Base-by-base conservation (phyloP, 2,329 filamentous ascomycete genomes). In the Arthroderma sp. region DNA sequence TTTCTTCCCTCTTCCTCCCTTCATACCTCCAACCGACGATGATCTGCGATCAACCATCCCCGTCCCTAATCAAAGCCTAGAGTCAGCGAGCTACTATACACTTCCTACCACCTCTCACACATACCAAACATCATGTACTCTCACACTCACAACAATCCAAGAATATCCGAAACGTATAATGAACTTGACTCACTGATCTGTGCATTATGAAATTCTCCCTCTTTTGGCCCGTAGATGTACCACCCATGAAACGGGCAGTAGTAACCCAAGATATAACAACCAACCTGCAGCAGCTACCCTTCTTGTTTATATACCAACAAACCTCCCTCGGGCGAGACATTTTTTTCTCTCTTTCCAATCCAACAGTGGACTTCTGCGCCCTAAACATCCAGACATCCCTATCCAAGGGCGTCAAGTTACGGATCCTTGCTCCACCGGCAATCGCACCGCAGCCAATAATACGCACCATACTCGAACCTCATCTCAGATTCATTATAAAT, bases 41-140 rank as follows among this genome's bases (percentile, higher is more conserved):
- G 35, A 38, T 38, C 35, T 38, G 35, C 15, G 35, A 38, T 38
- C 35, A n/a, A n/a, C n/a, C n/a, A n/a, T n/a, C n/a, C 11, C 11
- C n/a, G 25, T 51, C 25, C 43, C 44, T 51, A 31, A 43, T 43
- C 15, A 31, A 51, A 31, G 41, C 19, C 13, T 33, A 13, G 44
- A 51, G 25, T 51, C n/a, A 51, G 44, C 44, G n/a, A n/a, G 28
- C 28, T 51, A 31, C 44, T 17, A 51, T 51, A 51, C 23, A 51
- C 13, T n/a, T n/a, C 44, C n/a, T 17, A n/a, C 44, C 25, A 31
- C 23, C 11, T 44, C 8, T 38, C 37, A 11, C 9, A 15, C 43
- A 49, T 21, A 19, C 21, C 23, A 49, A 15, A 31, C n/a, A 8
- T 51, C 44, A 51, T 51, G 41, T 44, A 44, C 41, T 13, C 41